Conservation (phyloP, 495 filamentous ascomycete species). For the Aspergillus steynii region DNA sequence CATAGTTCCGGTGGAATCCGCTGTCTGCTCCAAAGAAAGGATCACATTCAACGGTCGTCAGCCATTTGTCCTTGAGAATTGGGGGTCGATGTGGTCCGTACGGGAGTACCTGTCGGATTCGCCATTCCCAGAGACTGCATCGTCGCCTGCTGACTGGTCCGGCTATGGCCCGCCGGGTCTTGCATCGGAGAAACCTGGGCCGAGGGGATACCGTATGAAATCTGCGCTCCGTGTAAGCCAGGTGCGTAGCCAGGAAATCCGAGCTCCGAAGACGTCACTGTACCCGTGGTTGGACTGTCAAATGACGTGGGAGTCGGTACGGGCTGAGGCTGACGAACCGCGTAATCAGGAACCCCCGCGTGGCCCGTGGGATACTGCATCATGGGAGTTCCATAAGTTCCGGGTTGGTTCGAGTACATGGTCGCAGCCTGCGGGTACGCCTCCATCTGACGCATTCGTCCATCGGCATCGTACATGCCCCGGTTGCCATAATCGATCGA, state of each 20-base stretch:
- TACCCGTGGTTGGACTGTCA: background rate
- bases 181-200: constrained; percentile 39
- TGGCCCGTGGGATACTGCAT: constrained; percentile 44
- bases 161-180: constrained; percentile 39
- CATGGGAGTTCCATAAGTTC: constrained; percentile 38
- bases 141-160: constrained; percentile 40
- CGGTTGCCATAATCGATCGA: constrained; percentile 46
- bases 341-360: constrained; percentile 42
- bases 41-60: constrained; percentile 27
- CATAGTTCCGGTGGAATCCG: constrained; percentile 44
- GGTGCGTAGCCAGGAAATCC: background rate
- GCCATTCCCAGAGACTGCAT: constrained; percentile 45
- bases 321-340: constrained; percentile 35
- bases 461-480: constrained; percentile 41
- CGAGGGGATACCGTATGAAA: constrained; percentile 38
- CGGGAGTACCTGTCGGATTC: constrained; percentile 46
- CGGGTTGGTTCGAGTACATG: constrained; percentile 40
- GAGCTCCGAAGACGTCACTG: background rate
- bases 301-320: constrained; percentile 2
- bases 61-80: constrained; percentile 24
- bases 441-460: constrained; percentile 44
- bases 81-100: constrained; percentile 37
- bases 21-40: constrained; percentile 32
- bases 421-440: constrained; percentile 40
- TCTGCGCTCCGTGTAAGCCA: constrained; percentile 22